Evolutionary conservation across 148 eudicot species (phyloP).

Genomic region (Chenopodium berlandieri): DNA sequence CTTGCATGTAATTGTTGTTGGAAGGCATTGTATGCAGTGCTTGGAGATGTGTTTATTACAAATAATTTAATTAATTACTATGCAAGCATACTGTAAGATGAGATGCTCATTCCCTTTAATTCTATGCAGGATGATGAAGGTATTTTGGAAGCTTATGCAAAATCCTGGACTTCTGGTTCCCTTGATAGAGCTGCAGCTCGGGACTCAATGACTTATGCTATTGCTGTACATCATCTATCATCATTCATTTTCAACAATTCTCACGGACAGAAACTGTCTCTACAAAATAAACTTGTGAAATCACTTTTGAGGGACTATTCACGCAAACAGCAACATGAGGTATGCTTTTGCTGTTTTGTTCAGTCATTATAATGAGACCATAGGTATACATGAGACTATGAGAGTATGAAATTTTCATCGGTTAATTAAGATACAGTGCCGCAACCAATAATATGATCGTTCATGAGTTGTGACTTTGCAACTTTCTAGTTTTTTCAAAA

Average conservation of each 20-base stretch:
- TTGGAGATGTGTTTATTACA: no score
- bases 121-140: slow-evolving; percentile 61
- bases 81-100: background rate
- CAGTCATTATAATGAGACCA: background rate
- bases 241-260: slow-evolving; percentile 55
- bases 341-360: slow-evolving; percentile 17
- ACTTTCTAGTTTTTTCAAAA: background rate
- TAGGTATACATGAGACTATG: background rate
- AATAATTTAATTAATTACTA: background rate
- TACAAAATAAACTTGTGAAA: slow-evolving; percentile 64
- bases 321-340: slow-evolving; percentile 72
- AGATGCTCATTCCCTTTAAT: slow-evolving; percentile 3
- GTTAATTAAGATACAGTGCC: background rate
- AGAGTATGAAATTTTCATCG: background rate
- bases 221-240: slow-evolving; percentile 75
- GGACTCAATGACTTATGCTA: slow-evolving; percentile 47
- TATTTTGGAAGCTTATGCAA: slow-evolving; percentile 76
- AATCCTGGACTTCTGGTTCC: slow-evolving; percentile 88
- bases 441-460: background rate
- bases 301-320: slow-evolving; percentile 74
- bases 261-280: slow-evolving; percentile 36
- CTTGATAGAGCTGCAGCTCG: slow-evolving; percentile 74
- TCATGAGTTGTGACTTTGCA: background rate
- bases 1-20: background rate
- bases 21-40: no score